Base-by-base conservation (phyloP, 495 filamentous ascomycete genomes). In the Neurospora sublineolata region DNA sequence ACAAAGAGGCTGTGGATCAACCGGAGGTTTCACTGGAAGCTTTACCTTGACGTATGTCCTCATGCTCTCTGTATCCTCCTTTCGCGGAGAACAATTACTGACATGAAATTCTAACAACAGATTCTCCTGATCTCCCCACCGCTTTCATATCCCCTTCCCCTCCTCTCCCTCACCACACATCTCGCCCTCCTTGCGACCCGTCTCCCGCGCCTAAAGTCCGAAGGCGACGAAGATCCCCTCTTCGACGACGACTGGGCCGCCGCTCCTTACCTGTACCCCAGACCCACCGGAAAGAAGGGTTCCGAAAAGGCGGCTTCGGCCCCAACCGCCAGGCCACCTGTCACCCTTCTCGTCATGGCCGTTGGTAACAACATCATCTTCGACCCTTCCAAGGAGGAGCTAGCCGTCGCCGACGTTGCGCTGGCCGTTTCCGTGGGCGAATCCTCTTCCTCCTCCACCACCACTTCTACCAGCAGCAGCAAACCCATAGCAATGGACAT, bases 181-280 rank as follows among this genome's bases (percentile, higher is more conserved):
- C 91, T 99, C 72, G 95, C 95, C n/a, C 92, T 99, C 37, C 89
- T 97, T 68, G 88, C 91, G 46, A 93, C 94, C 8, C 90, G 91
- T 71, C 87, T 98, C 3, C 95, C 95, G 20, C 87, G 89, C 38
- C 83, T 96, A 30, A 91, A 92, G 77, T 96, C 93, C 30, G 89
- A 93, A 76, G 85, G 85, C 70, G 94, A 97, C 78, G 95, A 99
- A 82, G 96, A 99, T 76, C 96, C 96, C 2, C 89, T 97, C 76
- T 98, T 99, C 84, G 91, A 97, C 84, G 96, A 99, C 82, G 95
- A 99, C 81, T 99, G 96, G 96, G 91, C 89, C 41, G 91, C 89
- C 40, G 87, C 93, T 3, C 80, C 88, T 44, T 88, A 89, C 68
- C 84, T 99, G 27, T 99, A 94, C 82, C 88, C 91, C 1, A 83